Base-by-base conservation (phyloP, 495 filamentous ascomycete species). In the Clohesyomyces aquaticus region DNA sequence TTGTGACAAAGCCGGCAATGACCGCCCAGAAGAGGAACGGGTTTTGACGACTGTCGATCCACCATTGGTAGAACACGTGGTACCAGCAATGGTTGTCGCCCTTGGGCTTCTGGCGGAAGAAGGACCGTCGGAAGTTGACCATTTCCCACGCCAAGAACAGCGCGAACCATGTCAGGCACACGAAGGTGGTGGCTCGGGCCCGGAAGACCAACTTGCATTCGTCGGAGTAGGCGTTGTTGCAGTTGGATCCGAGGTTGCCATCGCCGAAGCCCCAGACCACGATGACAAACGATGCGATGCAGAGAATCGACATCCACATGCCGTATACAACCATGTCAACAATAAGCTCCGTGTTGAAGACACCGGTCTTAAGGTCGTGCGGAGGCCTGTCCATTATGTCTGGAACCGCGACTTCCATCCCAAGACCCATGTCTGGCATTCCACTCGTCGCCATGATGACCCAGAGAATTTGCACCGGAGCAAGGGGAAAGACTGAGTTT, bases 291-390 rank as follows among this genome's bases (percentile, higher is more conserved):
- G 87, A 81, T 61, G 83, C 76, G 9, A 91, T 79, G 42, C 82
- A 84, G 54, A 86, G 76, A 3, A 74, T 77, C 35, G 84, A 86
- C 87, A 89, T 89, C 51, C 85, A 77, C 11, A 79, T 70, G 11
- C 88, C 87, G 67, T 89, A 89, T 0, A 90, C 82, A 51, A 88
- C 73, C 79, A 88, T 90, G n/a, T n/a, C n/a, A n/a, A n/a, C n/a
- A n/a, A n/a, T n/a, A n/a, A n/a, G n/a, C n/a, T n/a, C n/a, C n/a
- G n/a, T n/a, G n/a, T n/a, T n/a, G n/a, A n/a, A n/a, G n/a, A n/a
- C n/a, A n/a, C n/a, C n/a, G n/a, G n/a, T n/a, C n/a, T n/a, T n/a
- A n/a, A n/a, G n/a, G n/a, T n/a, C n/a, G n/a, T n/a, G n/a, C n/a
- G n/a, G n/a, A n/a, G n/a, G n/a, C n/a, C n/a, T n/a, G n/a, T n/a